Evolutionary conservation across 2,329 filamentous ascomycete species (phyloP).

Genomic region (Corinectria fuckeliana): DNA sequence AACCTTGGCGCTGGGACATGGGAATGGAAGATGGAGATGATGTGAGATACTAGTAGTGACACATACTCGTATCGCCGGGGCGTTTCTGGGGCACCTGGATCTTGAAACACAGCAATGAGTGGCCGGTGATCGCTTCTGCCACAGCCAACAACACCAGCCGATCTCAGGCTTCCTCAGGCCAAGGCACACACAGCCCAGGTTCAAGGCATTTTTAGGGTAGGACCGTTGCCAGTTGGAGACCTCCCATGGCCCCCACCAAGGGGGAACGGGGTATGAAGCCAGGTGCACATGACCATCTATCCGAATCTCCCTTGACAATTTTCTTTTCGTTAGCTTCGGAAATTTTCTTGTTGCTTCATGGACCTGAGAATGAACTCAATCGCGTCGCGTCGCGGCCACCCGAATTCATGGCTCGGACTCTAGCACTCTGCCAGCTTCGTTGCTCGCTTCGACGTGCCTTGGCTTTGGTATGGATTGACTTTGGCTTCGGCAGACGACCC

Average conservation of each 20-base stretch:
- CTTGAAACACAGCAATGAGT: not conserved
- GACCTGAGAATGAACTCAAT: slow-evolving; percentile 29
- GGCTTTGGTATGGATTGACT: too few species aligned
- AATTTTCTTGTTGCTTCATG: slow-evolving; percentile 1
- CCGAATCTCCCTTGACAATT: slow-evolving; percentile 8
- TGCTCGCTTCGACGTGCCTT: slow-evolving; percentile 1
- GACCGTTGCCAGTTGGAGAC: not conserved
- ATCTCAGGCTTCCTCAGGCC: too few species aligned
- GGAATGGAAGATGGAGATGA: not conserved
- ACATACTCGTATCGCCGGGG: not conserved
- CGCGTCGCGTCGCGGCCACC: slow-evolving; percentile 34
- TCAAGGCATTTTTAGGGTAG: not conserved
- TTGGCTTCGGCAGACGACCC: slow-evolving; percentile 1
- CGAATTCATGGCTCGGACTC: slow-evolving; percentile 35
- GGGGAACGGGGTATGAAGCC: slow-evolving; percentile 1
- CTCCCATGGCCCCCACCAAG: slow-evolving; percentile 8
- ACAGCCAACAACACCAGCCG: not conserved
- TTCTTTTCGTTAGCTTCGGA: slow-evolving; percentile 2
- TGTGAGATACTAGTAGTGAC: too few species aligned
- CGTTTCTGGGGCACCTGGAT: not conserved
- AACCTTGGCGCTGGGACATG: not conserved
- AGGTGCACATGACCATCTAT: slow-evolving; percentile 19
- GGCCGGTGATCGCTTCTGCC: not conserved
- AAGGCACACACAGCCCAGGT: not conserved
- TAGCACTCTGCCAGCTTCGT: slow-evolving; percentile 25